These are phyloP conservation scores for Xerophyta viscosa DNA, from an alignment of 106 monocot genomes.

Conservation along the genomic window DNA sequence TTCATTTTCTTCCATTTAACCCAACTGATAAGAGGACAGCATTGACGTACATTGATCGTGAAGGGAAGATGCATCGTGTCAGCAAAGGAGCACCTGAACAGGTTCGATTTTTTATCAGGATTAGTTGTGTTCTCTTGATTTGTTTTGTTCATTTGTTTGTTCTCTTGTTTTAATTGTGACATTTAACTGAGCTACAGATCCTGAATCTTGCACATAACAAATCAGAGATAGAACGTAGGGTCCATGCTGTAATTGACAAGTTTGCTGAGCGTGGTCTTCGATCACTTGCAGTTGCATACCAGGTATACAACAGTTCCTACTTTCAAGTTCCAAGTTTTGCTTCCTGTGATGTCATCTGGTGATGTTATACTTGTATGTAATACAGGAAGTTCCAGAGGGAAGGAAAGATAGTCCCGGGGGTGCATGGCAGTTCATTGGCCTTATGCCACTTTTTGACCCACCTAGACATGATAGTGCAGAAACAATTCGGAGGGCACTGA, in stretches of 20 bases:
- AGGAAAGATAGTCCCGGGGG: constrained; percentile 75
- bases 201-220: constrained; percentile 90
- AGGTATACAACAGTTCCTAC: constrained; percentile 30
- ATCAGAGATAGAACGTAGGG: constrained; percentile 87
- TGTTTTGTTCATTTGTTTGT: background rate
- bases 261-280: constrained; percentile 95
- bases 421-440: constrained; percentile 84
- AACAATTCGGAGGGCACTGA: constrained; percentile 86
- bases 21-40: constrained; percentile 81
- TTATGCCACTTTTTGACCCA: constrained; percentile 90
- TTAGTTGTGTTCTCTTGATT: background rate
- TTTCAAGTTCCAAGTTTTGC: background rate
- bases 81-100: constrained; percentile 90
- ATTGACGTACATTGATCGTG: constrained; percentile 55
- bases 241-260: constrained; percentile 92
- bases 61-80: constrained; percentile 71
- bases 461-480: constrained; percentile 96
- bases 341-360: background rate
- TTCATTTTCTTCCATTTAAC: constrained; percentile 71
- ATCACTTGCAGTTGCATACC: constrained; percentile 89
- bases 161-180: background rate
- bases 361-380: background rate
- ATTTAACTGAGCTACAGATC: constrained; percentile 43
- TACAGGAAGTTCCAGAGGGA: constrained; percentile 81
- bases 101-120: no score